Percentiles rank a stretch among this genome's conserved stretches.
Conservation (phyloP, 2,329 filamentous ascomycete genomes). For the Penicillium brasilianum region DNA sequence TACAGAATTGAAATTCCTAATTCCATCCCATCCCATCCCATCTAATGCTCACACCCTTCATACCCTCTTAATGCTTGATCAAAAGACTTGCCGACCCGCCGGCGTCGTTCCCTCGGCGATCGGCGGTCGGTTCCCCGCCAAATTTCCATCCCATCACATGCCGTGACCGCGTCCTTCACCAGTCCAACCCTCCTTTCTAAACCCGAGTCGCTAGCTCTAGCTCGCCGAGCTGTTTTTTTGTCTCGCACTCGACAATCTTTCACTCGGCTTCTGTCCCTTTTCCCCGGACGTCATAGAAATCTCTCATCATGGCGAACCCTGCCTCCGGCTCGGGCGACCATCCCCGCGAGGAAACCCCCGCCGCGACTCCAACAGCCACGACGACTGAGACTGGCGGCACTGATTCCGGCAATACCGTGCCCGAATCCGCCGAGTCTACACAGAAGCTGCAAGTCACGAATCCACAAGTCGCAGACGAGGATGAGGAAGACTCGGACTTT, state of each 20-base stretch:
- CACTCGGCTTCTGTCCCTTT: background rate
- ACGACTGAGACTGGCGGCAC: background rate
- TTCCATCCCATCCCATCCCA: background rate
- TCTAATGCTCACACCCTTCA: background rate
- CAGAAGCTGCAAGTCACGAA: conserved; percentile 11
- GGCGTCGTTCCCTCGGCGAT: conserved; percentile 28
- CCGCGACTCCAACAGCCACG: background rate
- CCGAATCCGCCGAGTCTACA: conserved; percentile 7
- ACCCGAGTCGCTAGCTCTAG: conserved; percentile 2
- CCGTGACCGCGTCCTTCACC: conserved; percentile 9
- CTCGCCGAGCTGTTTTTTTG: background rate
- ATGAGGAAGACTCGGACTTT: conserved; percentile 87
- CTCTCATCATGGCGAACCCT: background rate
- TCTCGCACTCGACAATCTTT: conserved; percentile 2
- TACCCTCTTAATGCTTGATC: background rate
- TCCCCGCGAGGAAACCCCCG: conserved; percentile 1
- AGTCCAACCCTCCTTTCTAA: background rate
- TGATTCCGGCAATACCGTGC: background rate
- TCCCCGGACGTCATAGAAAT: background rate
- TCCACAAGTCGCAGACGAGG: conserved; percentile 44
- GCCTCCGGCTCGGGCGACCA: conserved; percentile 8
- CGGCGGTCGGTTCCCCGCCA: conserved; percentile 37
- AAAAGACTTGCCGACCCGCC: conserved; percentile 10
- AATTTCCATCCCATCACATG: conserved; percentile 32
- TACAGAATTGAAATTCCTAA: background rate